These are phyloP conservation scores for Metschnikowia cerradonensis DNA, from an alignment of 805 yeast genomes.

Conservation along the genomic window DNA sequence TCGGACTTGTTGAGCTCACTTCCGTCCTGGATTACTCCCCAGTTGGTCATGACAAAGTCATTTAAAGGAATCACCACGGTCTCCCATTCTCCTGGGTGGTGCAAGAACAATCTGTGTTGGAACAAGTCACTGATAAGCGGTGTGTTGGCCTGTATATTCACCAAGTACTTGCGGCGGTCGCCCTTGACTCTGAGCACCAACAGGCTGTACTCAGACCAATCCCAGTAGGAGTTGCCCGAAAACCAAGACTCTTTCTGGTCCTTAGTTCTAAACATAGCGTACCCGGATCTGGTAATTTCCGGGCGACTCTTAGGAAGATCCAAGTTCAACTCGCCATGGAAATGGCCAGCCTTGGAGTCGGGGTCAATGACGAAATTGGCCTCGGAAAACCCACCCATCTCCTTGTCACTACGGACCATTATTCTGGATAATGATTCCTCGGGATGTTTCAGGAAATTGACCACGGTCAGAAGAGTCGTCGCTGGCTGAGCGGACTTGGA, in stretches of 20 bases:
- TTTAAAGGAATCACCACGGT: slow-evolving; percentile 72
- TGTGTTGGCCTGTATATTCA: slow-evolving; percentile 78
- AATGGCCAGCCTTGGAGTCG: slow-evolving; percentile 30
- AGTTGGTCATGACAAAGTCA: slow-evolving; percentile 78
- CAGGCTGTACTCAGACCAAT: slow-evolving; percentile 61
- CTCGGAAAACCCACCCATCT: slow-evolving; percentile 75
- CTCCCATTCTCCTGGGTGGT: slow-evolving; percentile 76
- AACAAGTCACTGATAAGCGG: slow-evolving; percentile 74
- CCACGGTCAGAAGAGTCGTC: slow-evolving; percentile 38
- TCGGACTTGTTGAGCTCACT: slow-evolving; percentile 55
- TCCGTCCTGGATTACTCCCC: slow-evolving; percentile 60
- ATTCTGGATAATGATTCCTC: slow-evolving; percentile 44
- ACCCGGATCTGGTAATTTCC: slow-evolving; percentile 44
- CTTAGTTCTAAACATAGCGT: slow-evolving; percentile 80
- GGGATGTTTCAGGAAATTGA: slow-evolving; percentile 54
- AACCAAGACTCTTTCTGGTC: slow-evolving; percentile 44
- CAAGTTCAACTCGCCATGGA: slow-evolving; percentile 58
- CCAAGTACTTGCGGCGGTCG: slow-evolving; percentile 67
- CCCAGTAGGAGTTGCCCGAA: slow-evolving; percentile 54
- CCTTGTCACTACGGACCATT: slow-evolving; percentile 65
- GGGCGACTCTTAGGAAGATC: slow-evolving; percentile 41
- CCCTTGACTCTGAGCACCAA: slow-evolving; percentile 70
- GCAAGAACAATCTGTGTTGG: slow-evolving; percentile 74
- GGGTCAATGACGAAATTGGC: slow-evolving; percentile 46
- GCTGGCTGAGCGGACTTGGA: slow-evolving; percentile 27